Evolutionary conservation across 768 basidiomycete species (phyloP).

Genomic region (Pleurotus giganteus): DNA sequence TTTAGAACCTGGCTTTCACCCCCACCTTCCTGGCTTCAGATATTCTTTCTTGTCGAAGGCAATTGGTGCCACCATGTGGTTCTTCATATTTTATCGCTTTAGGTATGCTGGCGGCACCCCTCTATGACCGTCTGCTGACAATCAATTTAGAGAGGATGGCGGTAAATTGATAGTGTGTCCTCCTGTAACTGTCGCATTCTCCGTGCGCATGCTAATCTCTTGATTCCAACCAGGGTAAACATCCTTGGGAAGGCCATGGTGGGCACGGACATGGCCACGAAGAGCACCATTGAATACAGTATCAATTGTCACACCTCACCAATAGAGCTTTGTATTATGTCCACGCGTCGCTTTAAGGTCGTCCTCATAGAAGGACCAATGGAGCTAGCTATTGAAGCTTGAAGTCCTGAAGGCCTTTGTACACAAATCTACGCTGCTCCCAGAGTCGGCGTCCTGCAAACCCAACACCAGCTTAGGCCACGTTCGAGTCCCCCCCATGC

Average conservation of each 20-base stretch:
- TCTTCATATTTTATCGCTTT: slow-evolving; percentile 96
- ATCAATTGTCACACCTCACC: not conserved
- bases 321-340: not conserved
- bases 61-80: slow-evolving; percentile 95
- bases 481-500: too few relatives aligned
- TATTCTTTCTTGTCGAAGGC: slow-evolving; percentile 81
- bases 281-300: slow-evolving; percentile 36
- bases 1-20: slow-evolving; percentile 78
- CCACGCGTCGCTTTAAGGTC: not conserved
- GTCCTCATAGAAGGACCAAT: too few relatives aligned
- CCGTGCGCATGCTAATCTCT: not conserved
- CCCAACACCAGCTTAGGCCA: too few relatives aligned
- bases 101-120: slow-evolving; percentile 52
- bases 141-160: slow-evolving; percentile 64
- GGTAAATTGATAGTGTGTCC: slow-evolving; percentile 63
- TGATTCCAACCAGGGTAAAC: slow-evolving; percentile 42
- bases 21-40: slow-evolving; percentile 77
- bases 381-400: too few relatives aligned
- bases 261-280: slow-evolving; percentile 31
- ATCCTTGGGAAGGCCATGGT: slow-evolving; percentile 40
- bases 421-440: too few relatives aligned
- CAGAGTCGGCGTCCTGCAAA: too few relatives aligned
- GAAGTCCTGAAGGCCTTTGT: too few relatives aligned
- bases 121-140: slow-evolving; percentile 1
- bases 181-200: too few relatives aligned